Base-by-base conservation (phyloP, 805 yeast genomes). In the Tetrapisispora pingtungensis region DNA sequence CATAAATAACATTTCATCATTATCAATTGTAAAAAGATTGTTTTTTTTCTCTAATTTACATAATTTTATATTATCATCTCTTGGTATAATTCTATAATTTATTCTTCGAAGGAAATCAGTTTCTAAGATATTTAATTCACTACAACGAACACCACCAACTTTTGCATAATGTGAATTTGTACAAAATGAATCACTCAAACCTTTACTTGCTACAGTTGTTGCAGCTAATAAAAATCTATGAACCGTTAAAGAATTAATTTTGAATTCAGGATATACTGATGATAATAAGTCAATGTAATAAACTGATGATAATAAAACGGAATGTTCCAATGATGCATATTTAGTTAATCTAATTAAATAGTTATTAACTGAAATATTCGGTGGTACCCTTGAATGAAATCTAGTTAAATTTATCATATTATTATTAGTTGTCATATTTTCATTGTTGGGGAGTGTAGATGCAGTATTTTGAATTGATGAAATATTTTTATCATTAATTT, bases 381-480 rank as follows among this genome's bases (percentile, higher is more conserved):
- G 97, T 3, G 97, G 95, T 0, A 90, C 80, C 49, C 97, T 73
- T 4, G 97, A 88, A 62, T 90, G 98, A 62, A 90, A 90, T 51
- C 97, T 69, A 1, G 98, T 90, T 42, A 93, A 71, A 36, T 56
- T 43, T 50, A 63, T 46, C 59, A 41, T 20, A 31, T 31, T 24
- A n/a, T 15, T 32, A 33, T 34, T 41, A 14, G 34, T 26, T 6
- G 10, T 15, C 4, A 6, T 27, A 28, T 41, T 28, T 10, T 28
- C 27, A 37, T 8, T 17, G 10, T 10, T 17, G 13, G 3, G 10
- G 33, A 6, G 13, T 17, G 33, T 15, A 17, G 33, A 17, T 17
- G 19, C 20, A 22, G 26, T 6, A 68, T 20, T 56, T 43, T 34
- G 34, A n/a, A 26, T 28, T 20, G 45, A 36, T 10, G 46, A 17